phyloP scores from a whole-genome alignment of 768 basidiomycete species.

The Ramaria sp. region DNA sequence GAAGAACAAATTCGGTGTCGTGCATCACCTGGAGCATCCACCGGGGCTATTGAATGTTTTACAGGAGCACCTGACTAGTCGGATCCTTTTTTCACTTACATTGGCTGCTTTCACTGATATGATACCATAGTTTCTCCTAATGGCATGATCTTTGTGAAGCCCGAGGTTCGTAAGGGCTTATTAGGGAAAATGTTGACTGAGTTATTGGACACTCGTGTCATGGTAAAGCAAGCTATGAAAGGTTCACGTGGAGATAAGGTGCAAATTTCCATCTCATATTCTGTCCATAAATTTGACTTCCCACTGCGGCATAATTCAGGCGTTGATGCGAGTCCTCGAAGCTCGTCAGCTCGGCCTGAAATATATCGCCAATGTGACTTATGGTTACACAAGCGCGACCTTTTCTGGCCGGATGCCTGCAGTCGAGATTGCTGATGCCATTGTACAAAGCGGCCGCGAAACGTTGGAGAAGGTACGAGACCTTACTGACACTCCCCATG shows the following conservation, averaged over 20 bases:
- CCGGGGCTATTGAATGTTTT: slow-evolving; percentile 59
- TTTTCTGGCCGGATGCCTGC: slow-evolving; percentile 97
- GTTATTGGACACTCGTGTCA: slow-evolving; percentile 87
- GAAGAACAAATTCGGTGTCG: slow-evolving; percentile 78
- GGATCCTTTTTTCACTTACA: slow-evolving; percentile 14
- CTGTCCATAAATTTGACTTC: not conserved
- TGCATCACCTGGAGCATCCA: slow-evolving; percentile 50
- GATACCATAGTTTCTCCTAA: slow-evolving; percentile 75
- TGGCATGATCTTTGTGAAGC: slow-evolving; percentile 89
- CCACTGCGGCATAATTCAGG: slow-evolving; percentile 30
- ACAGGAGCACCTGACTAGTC: slow-evolving; percentile 69
- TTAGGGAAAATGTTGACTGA: slow-evolving; percentile 88
- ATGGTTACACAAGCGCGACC: slow-evolving; percentile 91
- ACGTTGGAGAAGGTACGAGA: slow-evolving; percentile 77
- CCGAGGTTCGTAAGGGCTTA: slow-evolving; percentile 71
- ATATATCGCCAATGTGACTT: slow-evolving; percentile 89
- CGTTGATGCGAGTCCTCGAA: slow-evolving; percentile 65
- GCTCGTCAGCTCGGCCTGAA: slow-evolving; percentile 91
- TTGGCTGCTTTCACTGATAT: not conserved
- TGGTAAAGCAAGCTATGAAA: slow-evolving; percentile 98
- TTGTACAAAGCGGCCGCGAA: slow-evolving; percentile 93
- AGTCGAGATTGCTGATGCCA: slow-evolving; percentile 95
- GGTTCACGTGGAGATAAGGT: slow-evolving; percentile 66
- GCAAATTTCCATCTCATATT: slow-evolving; percentile 2
- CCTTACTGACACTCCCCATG: not conserved